These are phyloP conservation scores for Rhynchosporium graminicola DNA, from an alignment of 2,329 filamentous ascomycete species.

Conservation along the genomic window DNA sequence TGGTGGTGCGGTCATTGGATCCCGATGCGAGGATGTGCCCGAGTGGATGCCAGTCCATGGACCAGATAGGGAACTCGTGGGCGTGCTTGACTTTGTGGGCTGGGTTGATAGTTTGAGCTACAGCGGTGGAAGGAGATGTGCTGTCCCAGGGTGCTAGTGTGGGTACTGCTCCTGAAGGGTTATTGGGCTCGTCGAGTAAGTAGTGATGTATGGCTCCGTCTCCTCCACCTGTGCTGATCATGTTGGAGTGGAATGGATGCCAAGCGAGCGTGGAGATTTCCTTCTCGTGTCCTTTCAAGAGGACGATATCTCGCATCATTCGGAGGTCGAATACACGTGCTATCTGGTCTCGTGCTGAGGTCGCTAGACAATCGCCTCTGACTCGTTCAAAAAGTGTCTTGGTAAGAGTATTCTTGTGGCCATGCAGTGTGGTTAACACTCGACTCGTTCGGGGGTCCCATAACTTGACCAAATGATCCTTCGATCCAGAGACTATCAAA, in stretches of 20 bases:
- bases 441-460: constrained; percentile 95
- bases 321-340: constrained; percentile 91
- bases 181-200: constrained; percentile 91
- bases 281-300: constrained; percentile 93
- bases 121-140: constrained; percentile 74
- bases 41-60: constrained; percentile 94
- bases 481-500: constrained; percentile 90
- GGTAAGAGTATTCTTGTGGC: constrained; percentile 96
- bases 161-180: constrained; percentile 69
- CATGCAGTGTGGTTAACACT: constrained; percentile 90
- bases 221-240: constrained; percentile 87
- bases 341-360: constrained; percentile 89
- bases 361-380: constrained; percentile 82
- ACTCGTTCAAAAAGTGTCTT: constrained; percentile 88
- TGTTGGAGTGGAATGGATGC: constrained; percentile 88
- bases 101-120: constrained; percentile 88
- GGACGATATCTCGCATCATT: constrained; percentile 97
- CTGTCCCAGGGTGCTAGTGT: constrained; percentile 83
- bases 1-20: constrained; percentile 93
- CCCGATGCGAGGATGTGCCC: constrained; percentile 94
- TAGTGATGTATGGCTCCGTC: constrained; percentile 93
- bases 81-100: constrained; percentile 85
- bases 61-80: constrained; percentile 96
- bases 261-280: constrained; percentile 90
- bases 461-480: constrained; percentile 95